These are phyloP conservation scores for Aristolochia fimbriata DNA, from an alignment of 164 flowering plant species.

Conservation along the genomic window DNA sequence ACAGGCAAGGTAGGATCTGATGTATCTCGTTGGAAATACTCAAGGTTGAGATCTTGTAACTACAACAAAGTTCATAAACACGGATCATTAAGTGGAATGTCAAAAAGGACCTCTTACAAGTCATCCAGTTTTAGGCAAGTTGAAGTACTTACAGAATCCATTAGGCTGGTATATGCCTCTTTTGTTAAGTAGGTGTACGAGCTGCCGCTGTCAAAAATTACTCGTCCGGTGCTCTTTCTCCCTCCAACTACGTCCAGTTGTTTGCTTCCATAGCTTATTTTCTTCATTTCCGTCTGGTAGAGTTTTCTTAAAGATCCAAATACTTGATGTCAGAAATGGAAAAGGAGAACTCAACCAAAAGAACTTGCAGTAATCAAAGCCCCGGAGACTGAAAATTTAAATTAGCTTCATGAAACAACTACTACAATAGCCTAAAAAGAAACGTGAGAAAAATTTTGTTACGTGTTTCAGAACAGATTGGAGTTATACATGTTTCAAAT, in stretches of 20 bases:
- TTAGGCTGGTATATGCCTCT: conserved; percentile 44
- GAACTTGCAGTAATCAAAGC: not conserved
- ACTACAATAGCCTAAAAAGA: too few relatives aligned
- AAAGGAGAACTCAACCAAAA: not conserved
- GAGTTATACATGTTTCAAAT: too few relatives aligned
- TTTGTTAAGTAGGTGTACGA: conserved; percentile 69
- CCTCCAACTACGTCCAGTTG: conserved; percentile 24
- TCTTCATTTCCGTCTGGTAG: conserved; percentile 33
- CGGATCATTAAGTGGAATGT: not conserved
- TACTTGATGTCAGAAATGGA: not conserved
- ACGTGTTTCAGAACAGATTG: too few relatives aligned
- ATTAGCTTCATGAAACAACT: too few relatives aligned
- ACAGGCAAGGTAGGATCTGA: conserved; percentile 57
- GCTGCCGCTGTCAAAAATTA: conserved; percentile 70
- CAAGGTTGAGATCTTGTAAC: conserved; percentile 34
- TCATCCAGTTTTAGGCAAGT: not conserved
- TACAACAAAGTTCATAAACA: conserved; percentile 15
- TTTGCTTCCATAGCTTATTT: conserved; percentile 37
- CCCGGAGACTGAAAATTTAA: too few relatives aligned
- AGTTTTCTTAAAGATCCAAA: conserved; percentile 29
- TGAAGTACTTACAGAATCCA: conserved; percentile 39
- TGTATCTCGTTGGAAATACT: conserved; percentile 29
- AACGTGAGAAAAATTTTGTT: too few relatives aligned
- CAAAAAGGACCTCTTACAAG: not conserved
- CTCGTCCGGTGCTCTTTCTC: conserved; percentile 15